phyloP scores from a whole-genome alignment of 2,329 filamentous ascomycete genomes.

The Fusarium oligoseptatum region DNA sequence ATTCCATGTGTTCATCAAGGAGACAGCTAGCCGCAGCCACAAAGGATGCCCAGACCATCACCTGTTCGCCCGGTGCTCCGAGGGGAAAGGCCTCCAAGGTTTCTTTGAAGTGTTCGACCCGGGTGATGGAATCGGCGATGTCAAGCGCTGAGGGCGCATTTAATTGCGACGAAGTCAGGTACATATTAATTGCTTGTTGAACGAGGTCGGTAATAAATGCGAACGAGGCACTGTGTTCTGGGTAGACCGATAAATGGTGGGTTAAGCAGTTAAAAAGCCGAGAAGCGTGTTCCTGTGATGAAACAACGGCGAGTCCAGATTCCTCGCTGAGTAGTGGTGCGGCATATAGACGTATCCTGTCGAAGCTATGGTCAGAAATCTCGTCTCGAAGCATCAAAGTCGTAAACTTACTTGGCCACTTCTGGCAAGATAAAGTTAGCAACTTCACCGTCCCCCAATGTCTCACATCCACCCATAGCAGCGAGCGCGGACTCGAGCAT shows the following conservation, averaged over 20 bases:
- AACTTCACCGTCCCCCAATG: neutral
- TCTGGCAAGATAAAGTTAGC: slow-evolving; percentile 11
- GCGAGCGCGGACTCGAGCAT: slow-evolving; percentile 11
- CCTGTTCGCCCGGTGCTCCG: slow-evolving; percentile 25
- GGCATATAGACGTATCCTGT: slow-evolving; percentile 11
- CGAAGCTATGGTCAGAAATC: too few species aligned
- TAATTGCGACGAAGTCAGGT: slow-evolving; percentile 63
- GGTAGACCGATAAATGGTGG: slow-evolving; percentile 67
- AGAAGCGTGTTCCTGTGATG: slow-evolving; percentile 10
- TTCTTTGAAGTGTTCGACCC: slow-evolving; percentile 31
- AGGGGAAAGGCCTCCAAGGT: slow-evolving; percentile 30
- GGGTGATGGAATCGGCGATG: slow-evolving; percentile 9
- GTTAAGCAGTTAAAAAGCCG: slow-evolving; percentile 15
- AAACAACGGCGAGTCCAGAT: slow-evolving; percentile 7
- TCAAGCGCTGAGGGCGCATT: neutral
- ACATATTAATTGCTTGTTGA: slow-evolving; percentile 85
- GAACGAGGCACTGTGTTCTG: slow-evolving; percentile 81
- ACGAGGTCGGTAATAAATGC: slow-evolving; percentile 84
- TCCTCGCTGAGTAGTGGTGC: slow-evolving; percentile 21
- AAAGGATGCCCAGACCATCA: slow-evolving; percentile 37
- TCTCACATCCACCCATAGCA: slow-evolving; percentile 8
- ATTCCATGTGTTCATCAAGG: slow-evolving; percentile 28
- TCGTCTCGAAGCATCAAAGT: too few species aligned
- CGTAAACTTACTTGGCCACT: slow-evolving; percentile 11
- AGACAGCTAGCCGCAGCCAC: slow-evolving; percentile 32